Evolutionary conservation across 768 basidiomycete species (phyloP).

Genomic region (Amanita brunnescens): DNA sequence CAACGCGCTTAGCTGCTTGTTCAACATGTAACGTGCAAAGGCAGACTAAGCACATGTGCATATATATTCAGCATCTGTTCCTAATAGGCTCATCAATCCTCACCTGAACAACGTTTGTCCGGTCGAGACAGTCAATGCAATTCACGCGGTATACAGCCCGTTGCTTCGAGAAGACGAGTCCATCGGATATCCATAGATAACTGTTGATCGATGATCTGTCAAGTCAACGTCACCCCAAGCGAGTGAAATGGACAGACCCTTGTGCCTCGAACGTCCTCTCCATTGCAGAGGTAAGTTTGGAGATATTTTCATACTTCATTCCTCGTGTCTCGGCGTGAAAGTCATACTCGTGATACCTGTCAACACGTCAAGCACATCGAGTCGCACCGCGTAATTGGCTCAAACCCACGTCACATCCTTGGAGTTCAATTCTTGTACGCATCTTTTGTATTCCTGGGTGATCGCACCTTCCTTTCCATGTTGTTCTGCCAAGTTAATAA

Average conservation of each 20-base stretch:
- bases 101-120: constrained; percentile 92
- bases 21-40: constrained; percentile 77
- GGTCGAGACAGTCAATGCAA: constrained; percentile 92
- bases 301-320: constrained; percentile 97
- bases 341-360: constrained; percentile 80
- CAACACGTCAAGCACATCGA: constrained; percentile 4
- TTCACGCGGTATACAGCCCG: constrained; percentile 85
- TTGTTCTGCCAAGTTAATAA: constrained; percentile 88
- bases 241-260: constrained; percentile 39
- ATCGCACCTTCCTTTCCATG: constrained; percentile 80
- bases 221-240: constrained; percentile 3
- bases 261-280: constrained; percentile 70
- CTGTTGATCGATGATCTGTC: constrained; percentile 25
- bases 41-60: constrained; percentile 54
- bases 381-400: not conserved
- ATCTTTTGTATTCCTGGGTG: constrained; percentile 69
- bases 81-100: constrained; percentile 9
- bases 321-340: constrained; percentile 92
- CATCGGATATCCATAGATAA: constrained; percentile 76
- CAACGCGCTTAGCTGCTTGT: constrained; percentile 63
- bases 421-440: constrained; percentile 45
- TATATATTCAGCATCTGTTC: constrained; percentile 1
- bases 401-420: constrained; percentile 48
- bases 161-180: constrained; percentile 66
- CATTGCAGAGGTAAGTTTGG: constrained; percentile 62